Conservation (phyloP, 768 basidiomycete genomes). For the Lactarius hengduanensis region DNA sequence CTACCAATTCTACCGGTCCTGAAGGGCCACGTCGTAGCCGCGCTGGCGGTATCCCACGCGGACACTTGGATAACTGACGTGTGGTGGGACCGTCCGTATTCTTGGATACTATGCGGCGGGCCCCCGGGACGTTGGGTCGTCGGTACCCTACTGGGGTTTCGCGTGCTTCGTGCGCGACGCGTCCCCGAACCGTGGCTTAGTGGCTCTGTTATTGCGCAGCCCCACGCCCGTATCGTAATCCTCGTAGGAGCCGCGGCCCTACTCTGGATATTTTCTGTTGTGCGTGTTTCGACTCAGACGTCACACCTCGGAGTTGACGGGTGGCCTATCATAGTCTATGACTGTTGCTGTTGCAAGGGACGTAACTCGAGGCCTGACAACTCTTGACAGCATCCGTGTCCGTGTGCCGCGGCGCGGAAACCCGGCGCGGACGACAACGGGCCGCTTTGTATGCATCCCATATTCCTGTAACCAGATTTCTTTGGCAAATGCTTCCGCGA, state of each 20-base stretch:
- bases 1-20: slow-evolving; percentile 21
- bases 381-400: slow-evolving; percentile 20
- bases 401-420: neutral
- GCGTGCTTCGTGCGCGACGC: slow-evolving; percentile 20
- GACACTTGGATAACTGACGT: slow-evolving; percentile 24
- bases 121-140: slow-evolving; percentile 30
- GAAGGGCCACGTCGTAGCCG: slow-evolving; percentile 18
- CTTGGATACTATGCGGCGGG: slow-evolving; percentile 30
- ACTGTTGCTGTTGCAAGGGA: slow-evolving; percentile 12
- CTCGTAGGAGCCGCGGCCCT: slow-evolving; percentile 15
- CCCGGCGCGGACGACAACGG: neutral
- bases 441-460: slow-evolving; percentile 26
- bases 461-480: neutral
- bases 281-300: slow-evolving; percentile 4
- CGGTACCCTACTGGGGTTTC: slow-evolving; percentile 28
- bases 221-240: slow-evolving; percentile 18
- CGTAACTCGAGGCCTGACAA: slow-evolving; percentile 25
- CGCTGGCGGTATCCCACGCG: slow-evolving; percentile 24
- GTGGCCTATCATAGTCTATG: slow-evolving; percentile 16
- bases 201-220: slow-evolving; percentile 24
- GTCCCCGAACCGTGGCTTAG: slow-evolving; percentile 14
- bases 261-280: slow-evolving; percentile 25
- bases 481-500: slow-evolving; percentile 15
- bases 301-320: neutral
- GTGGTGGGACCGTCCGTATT: slow-evolving; percentile 30